Evolutionary conservation across 2,329 filamentous ascomycete genomes (phyloP).

Genomic region (Blastomyces gilchristii): DNA sequence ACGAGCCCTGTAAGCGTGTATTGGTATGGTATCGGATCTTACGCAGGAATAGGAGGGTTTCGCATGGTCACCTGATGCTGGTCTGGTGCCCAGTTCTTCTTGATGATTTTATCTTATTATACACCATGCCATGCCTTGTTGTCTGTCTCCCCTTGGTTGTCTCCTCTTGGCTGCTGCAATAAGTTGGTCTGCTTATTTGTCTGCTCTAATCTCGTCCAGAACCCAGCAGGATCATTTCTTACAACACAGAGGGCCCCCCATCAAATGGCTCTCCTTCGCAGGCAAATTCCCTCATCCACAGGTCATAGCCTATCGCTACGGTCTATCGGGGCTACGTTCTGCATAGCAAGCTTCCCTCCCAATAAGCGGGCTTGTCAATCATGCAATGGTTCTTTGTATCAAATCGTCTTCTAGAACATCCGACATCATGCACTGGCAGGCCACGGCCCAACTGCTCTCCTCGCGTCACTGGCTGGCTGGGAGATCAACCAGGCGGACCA

Average conservation of each 20-base stretch:
- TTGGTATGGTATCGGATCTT: background rate
- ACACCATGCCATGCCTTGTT: background rate
- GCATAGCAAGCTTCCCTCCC: background rate
- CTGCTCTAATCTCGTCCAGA: background rate
- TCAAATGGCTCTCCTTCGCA: background rate
- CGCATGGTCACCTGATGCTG: background rate
- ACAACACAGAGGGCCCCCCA: background rate
- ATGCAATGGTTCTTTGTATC: background rate
- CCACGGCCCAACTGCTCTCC: background rate
- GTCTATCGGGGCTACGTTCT: background rate
- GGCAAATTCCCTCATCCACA: background rate
- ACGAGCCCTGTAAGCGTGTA: background rate
- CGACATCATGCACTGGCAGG: background rate
- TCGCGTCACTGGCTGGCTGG: background rate
- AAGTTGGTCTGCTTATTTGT: background rate
- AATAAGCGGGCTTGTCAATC: background rate
- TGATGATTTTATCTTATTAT: background rate
- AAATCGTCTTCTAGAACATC: conserved; percentile 2
- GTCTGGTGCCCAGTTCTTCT: background rate
- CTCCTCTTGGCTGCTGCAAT: background rate
- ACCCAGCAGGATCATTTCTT: background rate
- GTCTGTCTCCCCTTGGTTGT: background rate
- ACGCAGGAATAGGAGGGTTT: background rate
- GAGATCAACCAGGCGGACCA: background rate
- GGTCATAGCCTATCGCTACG: background rate